phyloP scores from a whole-genome alignment of 164 flowering plant species.

The Saururus chinensis region DNA sequence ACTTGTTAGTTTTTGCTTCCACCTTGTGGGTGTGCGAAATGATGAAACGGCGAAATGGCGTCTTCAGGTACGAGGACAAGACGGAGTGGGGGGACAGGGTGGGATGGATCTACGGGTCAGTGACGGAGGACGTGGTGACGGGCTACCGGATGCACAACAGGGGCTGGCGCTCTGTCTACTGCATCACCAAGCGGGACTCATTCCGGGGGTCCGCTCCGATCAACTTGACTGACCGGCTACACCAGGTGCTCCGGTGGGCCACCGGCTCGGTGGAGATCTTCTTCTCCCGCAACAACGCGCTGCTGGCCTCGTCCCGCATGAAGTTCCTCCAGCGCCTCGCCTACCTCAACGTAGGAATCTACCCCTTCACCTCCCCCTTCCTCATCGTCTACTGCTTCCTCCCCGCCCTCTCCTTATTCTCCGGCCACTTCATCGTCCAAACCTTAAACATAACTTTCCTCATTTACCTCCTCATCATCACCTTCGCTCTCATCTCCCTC shows the following conservation, averaged over 20 bases:
- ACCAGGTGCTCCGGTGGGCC: constrained; percentile 79
- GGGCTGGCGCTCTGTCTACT: constrained; percentile 74
- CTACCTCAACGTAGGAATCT: constrained; percentile 64
- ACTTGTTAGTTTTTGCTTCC: too few species aligned
- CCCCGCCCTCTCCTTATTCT: constrained; percentile 71
- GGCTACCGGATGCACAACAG: constrained; percentile 89
- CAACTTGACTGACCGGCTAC: constrained; percentile 69
- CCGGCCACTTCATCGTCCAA: constrained; percentile 64
- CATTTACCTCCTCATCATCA: constrained; percentile 41
- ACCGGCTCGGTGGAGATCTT: constrained; percentile 83
- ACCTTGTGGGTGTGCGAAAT: too few species aligned
- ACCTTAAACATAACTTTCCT: constrained; percentile 39
- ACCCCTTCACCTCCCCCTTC: constrained; percentile 70
- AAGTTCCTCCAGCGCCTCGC: constrained; percentile 62
- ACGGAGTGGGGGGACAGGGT: constrained; percentile 85
- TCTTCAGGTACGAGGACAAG: constrained; percentile 61
- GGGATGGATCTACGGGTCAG: constrained; percentile 87
- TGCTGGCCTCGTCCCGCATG: constrained; percentile 34
- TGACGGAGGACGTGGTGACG: constrained; percentile 81
- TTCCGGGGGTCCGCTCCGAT: constrained; percentile 82
- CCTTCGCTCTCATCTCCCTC: constrained; percentile 34
- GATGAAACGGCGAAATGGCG: not conserved
- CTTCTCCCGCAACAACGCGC: constrained; percentile 72
- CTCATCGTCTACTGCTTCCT: constrained; percentile 67
- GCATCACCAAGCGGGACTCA: constrained; percentile 69